Base-by-base conservation (phyloP, 2,329 filamentous ascomycete species). In the Talaromyces pinophilus region DNA sequence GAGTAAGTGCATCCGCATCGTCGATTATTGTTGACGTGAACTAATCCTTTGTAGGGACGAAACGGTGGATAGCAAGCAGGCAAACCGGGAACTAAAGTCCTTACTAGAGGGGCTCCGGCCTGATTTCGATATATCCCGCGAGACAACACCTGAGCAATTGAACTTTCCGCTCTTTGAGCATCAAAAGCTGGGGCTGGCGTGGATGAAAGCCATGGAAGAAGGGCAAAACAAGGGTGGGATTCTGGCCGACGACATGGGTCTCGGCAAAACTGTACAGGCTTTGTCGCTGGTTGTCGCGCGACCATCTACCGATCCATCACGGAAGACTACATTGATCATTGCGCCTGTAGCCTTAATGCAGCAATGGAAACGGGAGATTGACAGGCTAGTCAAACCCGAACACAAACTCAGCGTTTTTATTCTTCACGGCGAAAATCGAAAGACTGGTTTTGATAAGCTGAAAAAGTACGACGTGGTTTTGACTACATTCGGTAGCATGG, bases 301-400 rank as follows among this genome's bases (percentile, higher is more conserved):
- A 5, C 88, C 84, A n/a, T 87, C 90, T 0, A 77, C 81, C 0
- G 83, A 89, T 67, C 78, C 79, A n/a, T 76, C 80, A 68, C 82
- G 79, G 65, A 87, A 92, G 82, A 93, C 92, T 0, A 95, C 89
- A n/a, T 80, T 97, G 28, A 92, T 97, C 59, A 83, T 96, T 59
- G 91, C 90, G 0, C 92, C 92, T 0, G 87, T 96, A 11, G 89
- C 92, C 2, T 81, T 97, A 17, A 86, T 96, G 75, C 86, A 88
- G 17, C 93, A 97, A 75, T 97, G 93, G 93, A 88, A 91, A 72
- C 85, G 88, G 59, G 93, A 97, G 76, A 92, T 97, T 57, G 77
- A 83, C 66, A 85, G 83, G 44, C 93, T 93, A 76, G 78, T 95
- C 42, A 88, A 88, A 68, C 70, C 78, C 0, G 79, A 79, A 17